Base-by-base conservation (phyloP, 768 basidiomycete species). In the Psilocybe sp. region DNA sequence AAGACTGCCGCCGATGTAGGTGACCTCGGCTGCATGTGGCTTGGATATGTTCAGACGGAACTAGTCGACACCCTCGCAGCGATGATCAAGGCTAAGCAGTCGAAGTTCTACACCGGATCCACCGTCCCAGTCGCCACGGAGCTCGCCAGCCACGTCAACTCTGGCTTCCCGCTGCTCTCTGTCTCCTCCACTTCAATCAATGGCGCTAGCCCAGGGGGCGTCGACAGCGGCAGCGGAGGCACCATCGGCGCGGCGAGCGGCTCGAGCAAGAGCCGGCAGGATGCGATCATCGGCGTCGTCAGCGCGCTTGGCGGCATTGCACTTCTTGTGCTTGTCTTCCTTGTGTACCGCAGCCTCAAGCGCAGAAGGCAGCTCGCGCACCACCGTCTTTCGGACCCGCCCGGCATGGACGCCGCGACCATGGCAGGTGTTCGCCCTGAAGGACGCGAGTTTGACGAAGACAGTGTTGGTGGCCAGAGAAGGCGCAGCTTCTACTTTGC, bases 211-310 rank as follows among this genome's bases (percentile, higher is more conserved):
- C 34, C 42, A 5, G 47, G 61, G 11, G 66, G 62, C 34, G 56
- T 53, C 20, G 50, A 51, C 12, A 58, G 54, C 34, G 46, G 45
- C 16, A 60, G 57, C 12, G 55, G 58, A 28, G 58, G 57, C 8
- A 57, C 52, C 12, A 58, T 64, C 1, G 68, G 59, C 23, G 65
- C 62, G 19, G 64, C 71, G 13, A 61, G 64, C n/a, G 53, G 55
- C 35, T 57, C 53, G 16, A 69, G 70, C 47, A 81, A 78, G 58
- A 71, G 76, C 13, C 77, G 91, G 11, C 80, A 88, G 60, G 83
- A 95, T 56, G 90, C 90, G 19, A 93, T 96, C 62, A 94, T 97
- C 53, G 94, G 94, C 16, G 92, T 96, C 3, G 89, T 92, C 54
- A 83, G 80, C 36, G 83, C 87, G 2, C 78, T 96, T 15, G 92